Evolutionary conservation across 371 early-diverging fungal species (phyloP).

Genomic region (Homolaphlyctis polyrhiza): DNA sequence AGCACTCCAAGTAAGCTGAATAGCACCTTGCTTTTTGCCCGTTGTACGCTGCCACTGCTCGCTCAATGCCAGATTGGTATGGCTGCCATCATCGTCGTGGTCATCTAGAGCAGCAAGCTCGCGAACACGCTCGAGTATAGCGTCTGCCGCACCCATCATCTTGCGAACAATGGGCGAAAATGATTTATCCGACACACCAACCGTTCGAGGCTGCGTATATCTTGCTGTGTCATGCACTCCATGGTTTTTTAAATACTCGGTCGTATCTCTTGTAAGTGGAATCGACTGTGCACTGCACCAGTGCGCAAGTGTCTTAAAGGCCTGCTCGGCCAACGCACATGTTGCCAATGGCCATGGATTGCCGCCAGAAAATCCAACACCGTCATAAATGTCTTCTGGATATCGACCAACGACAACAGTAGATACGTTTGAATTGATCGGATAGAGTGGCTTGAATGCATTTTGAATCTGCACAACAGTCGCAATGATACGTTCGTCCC

Average conservation of each 20-base stretch:
- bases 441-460: slow-evolving; percentile 42
- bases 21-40: neutral
- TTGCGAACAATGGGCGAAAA: neutral
- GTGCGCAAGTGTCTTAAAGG: neutral
- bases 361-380: slow-evolving; percentile 49
- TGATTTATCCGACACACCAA: neutral
- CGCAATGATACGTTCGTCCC: neutral
- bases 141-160: neutral
- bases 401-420: slow-evolving; percentile 58
- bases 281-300: neutral
- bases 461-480: slow-evolving; percentile 44
- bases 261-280: neutral
- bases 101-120: neutral
- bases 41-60: neutral
- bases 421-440: slow-evolving; percentile 39
- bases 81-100: neutral
- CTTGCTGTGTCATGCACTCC: too few species aligned
- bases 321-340: slow-evolving; percentile 51
- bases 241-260: too few species aligned
- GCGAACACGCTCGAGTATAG: neutral
- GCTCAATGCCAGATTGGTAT: neutral
- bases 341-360: slow-evolving; percentile 70
- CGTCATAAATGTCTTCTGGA: slow-evolving; percentile 67
- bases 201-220: too few species aligned
- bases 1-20: neutral